Conservation (phyloP, 805 yeast genomes). For the Cyberlindnera maritima region DNA sequence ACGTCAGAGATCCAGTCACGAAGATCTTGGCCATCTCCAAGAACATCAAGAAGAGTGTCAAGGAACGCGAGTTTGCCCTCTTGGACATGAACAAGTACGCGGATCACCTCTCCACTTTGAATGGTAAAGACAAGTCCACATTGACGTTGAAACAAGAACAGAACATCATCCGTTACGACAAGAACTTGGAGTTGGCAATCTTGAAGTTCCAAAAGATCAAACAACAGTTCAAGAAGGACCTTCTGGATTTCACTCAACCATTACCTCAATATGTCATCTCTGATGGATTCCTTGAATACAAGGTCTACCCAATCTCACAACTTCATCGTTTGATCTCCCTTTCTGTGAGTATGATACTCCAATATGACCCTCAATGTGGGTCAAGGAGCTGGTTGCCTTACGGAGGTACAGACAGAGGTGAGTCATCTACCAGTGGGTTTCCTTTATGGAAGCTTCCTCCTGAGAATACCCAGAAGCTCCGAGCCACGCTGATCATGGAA, state of each 20-base stretch:
- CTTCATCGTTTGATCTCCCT: no score
- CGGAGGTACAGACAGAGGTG: no score
- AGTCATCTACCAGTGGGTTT: no score
- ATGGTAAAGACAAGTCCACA: conserved; percentile 19
- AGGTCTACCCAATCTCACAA: no score
- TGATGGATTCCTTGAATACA: no score
- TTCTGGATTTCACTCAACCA: conserved; percentile 47
- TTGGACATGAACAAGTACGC: conserved; percentile 37
- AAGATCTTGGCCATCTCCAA: conserved; percentile 18
- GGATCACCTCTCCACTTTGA: conserved; percentile 23
- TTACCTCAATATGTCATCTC: no score
- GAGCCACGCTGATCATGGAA: no score
- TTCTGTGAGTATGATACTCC: no score
- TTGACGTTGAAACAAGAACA: conserved; percentile 39
- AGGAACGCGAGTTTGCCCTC: conserved; percentile 33
- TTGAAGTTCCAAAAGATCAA: conserved; percentile 39
- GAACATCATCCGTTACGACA: conserved; percentile 31
- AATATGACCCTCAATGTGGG: no score
- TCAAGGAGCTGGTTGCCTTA: no score
- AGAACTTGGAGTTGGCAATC: conserved; percentile 30
- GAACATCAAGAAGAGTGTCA: conserved; percentile 29
- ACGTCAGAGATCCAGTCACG: conserved; percentile 25
- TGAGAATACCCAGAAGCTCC: no score
- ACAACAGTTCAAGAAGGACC: conserved; percentile 39
- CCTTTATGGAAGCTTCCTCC: no score